Evolutionary conservation across 1,284 basidiomycete species (phyloP).

Genomic region (Neonothopanus nambi): DNA sequence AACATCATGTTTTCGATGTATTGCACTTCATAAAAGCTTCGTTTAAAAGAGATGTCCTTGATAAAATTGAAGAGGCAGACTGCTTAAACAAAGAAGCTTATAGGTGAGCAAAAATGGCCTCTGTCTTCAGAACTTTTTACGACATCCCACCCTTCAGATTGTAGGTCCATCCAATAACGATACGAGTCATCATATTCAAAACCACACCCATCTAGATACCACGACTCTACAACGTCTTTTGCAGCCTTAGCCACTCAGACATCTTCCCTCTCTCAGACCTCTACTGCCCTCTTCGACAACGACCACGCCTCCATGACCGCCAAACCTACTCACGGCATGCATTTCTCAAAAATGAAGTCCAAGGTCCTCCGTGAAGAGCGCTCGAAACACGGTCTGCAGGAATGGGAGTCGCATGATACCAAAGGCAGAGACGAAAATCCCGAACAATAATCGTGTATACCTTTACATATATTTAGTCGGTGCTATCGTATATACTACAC

Average conservation of each 20-base stretch:
- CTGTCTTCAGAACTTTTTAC: background rate
- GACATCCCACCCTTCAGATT: slow-evolving; percentile 26
- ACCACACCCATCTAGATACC: slow-evolving; percentile 60
- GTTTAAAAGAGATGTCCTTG: slow-evolving; percentile 78
- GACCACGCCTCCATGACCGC: slow-evolving; percentile 60
- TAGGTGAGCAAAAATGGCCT: slow-evolving; percentile 51
- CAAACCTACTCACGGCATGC: slow-evolving; percentile 54
- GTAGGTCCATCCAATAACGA: too few relatives aligned
- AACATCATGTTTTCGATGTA: slow-evolving; percentile 81
- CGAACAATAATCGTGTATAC: too few relatives aligned
- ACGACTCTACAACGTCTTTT: slow-evolving; percentile 71
- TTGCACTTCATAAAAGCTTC: slow-evolving; percentile 79
- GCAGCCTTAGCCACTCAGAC: slow-evolving; percentile 76
- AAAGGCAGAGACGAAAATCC: too few relatives aligned
- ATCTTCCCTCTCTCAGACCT: slow-evolving; percentile 70
- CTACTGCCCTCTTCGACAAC: slow-evolving; percentile 67
- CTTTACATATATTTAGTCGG: too few relatives aligned
- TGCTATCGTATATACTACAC: too few relatives aligned
- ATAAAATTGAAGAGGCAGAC: slow-evolving; percentile 69
- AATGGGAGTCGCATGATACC: slow-evolving; percentile 42
- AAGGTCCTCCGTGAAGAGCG: slow-evolving; percentile 50
- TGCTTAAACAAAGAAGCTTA: slow-evolving; percentile 85
- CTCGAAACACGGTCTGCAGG: slow-evolving; percentile 46
- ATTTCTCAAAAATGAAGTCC: slow-evolving; percentile 55
- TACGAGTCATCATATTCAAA: too few relatives aligned